Evolutionary conservation across 257 asterid genomes (phyloP).

Genomic region (Forsythia suspensa): DNA sequence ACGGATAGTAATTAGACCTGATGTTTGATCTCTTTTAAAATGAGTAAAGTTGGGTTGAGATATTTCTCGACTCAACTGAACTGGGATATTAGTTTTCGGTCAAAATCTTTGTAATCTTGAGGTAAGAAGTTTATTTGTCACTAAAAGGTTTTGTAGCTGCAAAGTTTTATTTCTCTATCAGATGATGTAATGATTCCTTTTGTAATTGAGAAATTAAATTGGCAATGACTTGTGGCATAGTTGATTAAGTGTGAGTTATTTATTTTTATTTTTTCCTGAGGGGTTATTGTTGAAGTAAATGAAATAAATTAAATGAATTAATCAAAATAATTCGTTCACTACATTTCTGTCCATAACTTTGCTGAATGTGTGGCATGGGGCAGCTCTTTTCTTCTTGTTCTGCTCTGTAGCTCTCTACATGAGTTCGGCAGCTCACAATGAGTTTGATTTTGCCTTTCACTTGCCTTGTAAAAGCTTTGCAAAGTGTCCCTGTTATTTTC

Average conservation of each 20-base stretch:
- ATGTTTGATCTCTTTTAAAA: background rate
- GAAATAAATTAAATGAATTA: background rate
- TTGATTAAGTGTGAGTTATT: background rate
- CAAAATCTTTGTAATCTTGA: background rate
- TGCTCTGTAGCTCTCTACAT: background rate
- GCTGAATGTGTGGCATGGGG: background rate
- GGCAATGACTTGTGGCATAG: background rate
- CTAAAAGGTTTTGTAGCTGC: background rate
- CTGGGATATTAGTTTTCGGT: background rate
- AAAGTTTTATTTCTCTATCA: background rate
- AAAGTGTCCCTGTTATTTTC: too few species aligned
- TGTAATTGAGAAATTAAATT: background rate
- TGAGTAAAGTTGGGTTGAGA: background rate
- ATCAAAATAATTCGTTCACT: background rate
- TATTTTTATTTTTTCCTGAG: too few species aligned
- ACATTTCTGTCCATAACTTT: background rate
- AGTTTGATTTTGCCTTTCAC: background rate
- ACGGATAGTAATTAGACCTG: background rate
- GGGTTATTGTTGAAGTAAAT: background rate
- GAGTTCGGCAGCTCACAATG: background rate
- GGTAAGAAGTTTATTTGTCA: background rate
- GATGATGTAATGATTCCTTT: background rate
- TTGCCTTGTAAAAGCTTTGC: background rate
- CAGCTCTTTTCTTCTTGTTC: background rate
- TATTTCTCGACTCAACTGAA: background rate